Evolutionary conservation across 176 grass and related monocot genomes (phyloP), one percentile per base, ranked within the genome.

Genomic region (Phragmites australis): DNA sequence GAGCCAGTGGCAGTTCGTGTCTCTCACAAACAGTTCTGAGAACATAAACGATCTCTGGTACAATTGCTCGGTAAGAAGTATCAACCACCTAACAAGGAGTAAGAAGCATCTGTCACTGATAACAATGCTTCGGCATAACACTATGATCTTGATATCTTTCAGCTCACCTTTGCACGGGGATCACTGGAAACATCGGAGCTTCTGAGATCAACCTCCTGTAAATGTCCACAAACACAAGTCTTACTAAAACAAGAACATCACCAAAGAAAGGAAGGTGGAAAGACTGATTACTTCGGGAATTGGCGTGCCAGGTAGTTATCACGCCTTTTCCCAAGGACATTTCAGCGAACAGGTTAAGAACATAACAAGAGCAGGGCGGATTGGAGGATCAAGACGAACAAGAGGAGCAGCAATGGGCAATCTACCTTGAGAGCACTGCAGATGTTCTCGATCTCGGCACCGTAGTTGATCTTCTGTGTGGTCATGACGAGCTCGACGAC

Each of bases 401-500:
- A 39, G 39, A 54, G 50, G 12, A 72, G 45, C 52, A 42, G 37
- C 29, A 40, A 18, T 21, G n/a, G 0, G 43, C 13, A 68, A 57
- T 57, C 50, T 91, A 93, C 97, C 90, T 96, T 78, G 80, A 99
- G 93, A 90, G 97, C 93, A 64, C 64, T 91, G 88, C 97, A 96
- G 47, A 99, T 90, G 62, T 79, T 96, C 48, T 95, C 88, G 42
- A 99, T 86, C 82, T 96, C 93, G 1, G 88, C 82, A 46, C 79
- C 91, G 82, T 93, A 99, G 69, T 90, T 93, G 87, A 93, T 62
- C 83, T 93, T 99, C 75, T 93, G 88, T 18, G 84, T 91, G 22
- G 90, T 96, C 86, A 91, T 91, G 56, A 99, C 88, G 32, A 99
- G 83, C 87, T 99, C 97, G 17, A 99, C 48, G 68, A 99, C 93